Percentiles rank a stretch among this genome's conserved stretches.
Evolutionary conservation across 345 rosid species (phyloP).

Genomic region (Geranium brycei): DNA sequence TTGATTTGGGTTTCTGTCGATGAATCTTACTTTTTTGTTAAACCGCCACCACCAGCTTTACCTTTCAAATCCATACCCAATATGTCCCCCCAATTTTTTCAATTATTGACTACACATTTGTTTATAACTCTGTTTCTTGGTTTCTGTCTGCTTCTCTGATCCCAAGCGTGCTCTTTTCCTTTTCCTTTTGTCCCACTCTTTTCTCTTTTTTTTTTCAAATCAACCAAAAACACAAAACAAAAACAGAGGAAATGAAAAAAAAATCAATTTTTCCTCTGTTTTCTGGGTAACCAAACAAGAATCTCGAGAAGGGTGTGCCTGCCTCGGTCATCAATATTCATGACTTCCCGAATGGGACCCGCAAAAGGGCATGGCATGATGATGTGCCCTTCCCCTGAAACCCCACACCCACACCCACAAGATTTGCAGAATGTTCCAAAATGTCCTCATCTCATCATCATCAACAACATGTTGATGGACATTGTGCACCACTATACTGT

Average conservation of each 20-base stretch:
- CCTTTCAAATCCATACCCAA: neutral
- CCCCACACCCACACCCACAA: no score
- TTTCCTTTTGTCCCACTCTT: constrained; percentile 12
- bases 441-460: neutral
- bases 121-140: neutral
- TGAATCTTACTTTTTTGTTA: constrained; percentile 1
- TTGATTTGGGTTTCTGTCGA: neutral
- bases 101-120: neutral
- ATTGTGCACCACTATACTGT: no score
- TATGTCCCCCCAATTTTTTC: neutral
- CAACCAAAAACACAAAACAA: no score
- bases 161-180: constrained; percentile 28
- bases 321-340: no score
- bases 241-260: no score
- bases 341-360: neutral
- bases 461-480: neutral
- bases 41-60: neutral
- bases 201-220: neutral
- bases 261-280: neutral
- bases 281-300: neutral
- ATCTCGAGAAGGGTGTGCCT: no score
- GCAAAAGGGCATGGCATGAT: no score
- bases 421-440: neutral
- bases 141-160: constrained; percentile 27
- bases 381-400: no score